Conservation (phyloP, 768 basidiomycete species). For the Lentinus tigrinus region DNA sequence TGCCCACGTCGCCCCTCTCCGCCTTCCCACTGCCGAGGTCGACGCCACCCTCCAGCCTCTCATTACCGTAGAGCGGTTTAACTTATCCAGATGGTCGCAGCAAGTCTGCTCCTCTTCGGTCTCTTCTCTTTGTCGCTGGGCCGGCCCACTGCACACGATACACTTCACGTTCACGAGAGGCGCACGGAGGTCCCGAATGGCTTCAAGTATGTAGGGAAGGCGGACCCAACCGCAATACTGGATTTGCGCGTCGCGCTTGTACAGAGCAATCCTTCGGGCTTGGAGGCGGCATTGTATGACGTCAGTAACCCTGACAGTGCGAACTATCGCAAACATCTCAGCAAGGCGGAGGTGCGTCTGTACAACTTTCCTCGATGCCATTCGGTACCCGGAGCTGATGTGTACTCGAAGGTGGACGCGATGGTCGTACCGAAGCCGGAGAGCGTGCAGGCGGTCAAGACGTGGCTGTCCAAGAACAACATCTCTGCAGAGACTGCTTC, state of each 20-base stretch:
- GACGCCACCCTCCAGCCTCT: neutral
- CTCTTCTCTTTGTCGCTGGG: constrained; percentile 17
- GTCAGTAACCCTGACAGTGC: constrained; percentile 32
- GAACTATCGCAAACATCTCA: constrained; percentile 33
- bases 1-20: neutral
- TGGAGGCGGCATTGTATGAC: constrained; percentile 32
- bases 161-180: constrained; percentile 28
- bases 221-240: constrained; percentile 27
- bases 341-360: constrained; percentile 30
- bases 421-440: constrained; percentile 22
- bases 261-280: constrained; percentile 30
- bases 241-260: constrained; percentile 35
- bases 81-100: constrained; percentile 10
- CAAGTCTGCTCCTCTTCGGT: constrained; percentile 15
- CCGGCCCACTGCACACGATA: constrained; percentile 17
- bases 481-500: constrained; percentile 20
- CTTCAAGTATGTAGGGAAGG: constrained; percentile 28
- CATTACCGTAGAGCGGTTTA: neutral
- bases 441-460: constrained; percentile 23
- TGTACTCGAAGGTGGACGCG: constrained; percentile 40
- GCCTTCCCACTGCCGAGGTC: neutral
- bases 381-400: neutral
- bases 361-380: neutral
- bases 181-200: constrained; percentile 26
- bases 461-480: constrained; percentile 25